Evolutionary conservation across 768 basidiomycete species (phyloP).

Genomic region (Pleurotus giganteus): DNA sequence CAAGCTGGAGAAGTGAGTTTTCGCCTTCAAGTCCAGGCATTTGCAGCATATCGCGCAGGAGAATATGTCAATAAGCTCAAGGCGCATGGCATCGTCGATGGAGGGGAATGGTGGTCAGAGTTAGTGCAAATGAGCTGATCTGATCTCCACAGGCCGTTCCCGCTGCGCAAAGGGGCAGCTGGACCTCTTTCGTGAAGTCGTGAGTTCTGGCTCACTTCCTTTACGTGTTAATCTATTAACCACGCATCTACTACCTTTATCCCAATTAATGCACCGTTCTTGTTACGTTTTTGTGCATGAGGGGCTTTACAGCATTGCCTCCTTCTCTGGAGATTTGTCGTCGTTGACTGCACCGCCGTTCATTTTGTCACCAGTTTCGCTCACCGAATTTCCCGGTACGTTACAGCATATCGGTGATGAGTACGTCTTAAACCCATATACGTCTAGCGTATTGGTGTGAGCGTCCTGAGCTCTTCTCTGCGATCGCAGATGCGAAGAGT

Average conservation of each 20-base stretch:
- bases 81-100: background rate
- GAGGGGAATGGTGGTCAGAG: background rate
- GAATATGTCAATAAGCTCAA: background rate
- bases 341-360: slow-evolving; percentile 85
- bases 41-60: slow-evolving; percentile 9
- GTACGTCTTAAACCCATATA: slow-evolving; percentile 6
- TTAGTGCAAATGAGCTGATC: background rate
- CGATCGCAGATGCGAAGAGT: slow-evolving; percentile 74
- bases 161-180: slow-evolving; percentile 78
- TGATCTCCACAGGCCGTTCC: slow-evolving; percentile 60
- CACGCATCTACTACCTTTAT: background rate
- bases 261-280: too few species aligned
- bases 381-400: slow-evolving; percentile 89
- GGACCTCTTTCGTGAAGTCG: slow-evolving; percentile 92
- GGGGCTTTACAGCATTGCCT: slow-evolving; percentile 58
- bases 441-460: slow-evolving; percentile 93
- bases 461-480: slow-evolving; percentile 84
- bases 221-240: background rate
- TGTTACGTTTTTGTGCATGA: background rate
- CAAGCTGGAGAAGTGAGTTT: slow-evolving; percentile 33
- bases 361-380: slow-evolving; percentile 86
- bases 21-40: slow-evolving; percentile 8
- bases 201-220: slow-evolving; percentile 33
- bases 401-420: slow-evolving; percentile 1
- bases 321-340: slow-evolving; percentile 86